These are phyloP conservation scores for Quercus phellos DNA, from an alignment of 331 rosid species.

Conservation along the genomic window DNA sequence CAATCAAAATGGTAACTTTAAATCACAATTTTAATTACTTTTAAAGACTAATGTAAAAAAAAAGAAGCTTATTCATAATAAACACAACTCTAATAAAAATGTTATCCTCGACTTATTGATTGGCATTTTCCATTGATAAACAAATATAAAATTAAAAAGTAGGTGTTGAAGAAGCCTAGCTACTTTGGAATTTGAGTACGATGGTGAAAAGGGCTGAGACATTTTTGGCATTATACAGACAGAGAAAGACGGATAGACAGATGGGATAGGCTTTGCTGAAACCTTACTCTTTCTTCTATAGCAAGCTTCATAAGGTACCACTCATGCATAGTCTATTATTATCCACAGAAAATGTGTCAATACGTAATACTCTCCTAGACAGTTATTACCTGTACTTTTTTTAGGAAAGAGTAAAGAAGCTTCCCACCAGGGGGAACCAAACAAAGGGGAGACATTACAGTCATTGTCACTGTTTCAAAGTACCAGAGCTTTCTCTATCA, in stretches of 20 bases:
- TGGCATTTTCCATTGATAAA: neutral
- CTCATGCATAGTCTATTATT: conserved; percentile 4
- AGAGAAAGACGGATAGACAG: neutral
- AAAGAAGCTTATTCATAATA: too few relatives aligned
- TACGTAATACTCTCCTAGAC: conserved; percentile 23
- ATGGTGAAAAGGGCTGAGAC: neutral
- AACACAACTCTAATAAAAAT: too few relatives aligned
- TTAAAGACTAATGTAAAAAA: too few relatives aligned
- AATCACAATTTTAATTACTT: too few relatives aligned
- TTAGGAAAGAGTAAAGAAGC: conserved; percentile 76
- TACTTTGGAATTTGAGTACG: neutral
- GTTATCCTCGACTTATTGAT: too few relatives aligned
- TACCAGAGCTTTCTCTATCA: conserved; percentile 1
- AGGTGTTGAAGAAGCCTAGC: too few relatives aligned
- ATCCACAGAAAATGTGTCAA: neutral
- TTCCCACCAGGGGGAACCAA: conserved; percentile 60
- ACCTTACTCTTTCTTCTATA: conserved; percentile 20
- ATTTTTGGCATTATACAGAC: neutral
- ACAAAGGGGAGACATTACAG: conserved; percentile 31
- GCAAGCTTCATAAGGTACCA: neutral
- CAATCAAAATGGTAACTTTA: too few relatives aligned
- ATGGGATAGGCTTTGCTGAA: conserved; percentile 13
- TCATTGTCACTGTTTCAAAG: conserved; percentile 28
- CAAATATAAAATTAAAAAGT: neutral
- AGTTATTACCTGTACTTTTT: conserved; percentile 35